Percentiles rank a stretch among this genome's conserved stretches.
Conservation (phyloP, 495 filamentous ascomycete genomes). For the Trichoderma asperelloides region DNA sequence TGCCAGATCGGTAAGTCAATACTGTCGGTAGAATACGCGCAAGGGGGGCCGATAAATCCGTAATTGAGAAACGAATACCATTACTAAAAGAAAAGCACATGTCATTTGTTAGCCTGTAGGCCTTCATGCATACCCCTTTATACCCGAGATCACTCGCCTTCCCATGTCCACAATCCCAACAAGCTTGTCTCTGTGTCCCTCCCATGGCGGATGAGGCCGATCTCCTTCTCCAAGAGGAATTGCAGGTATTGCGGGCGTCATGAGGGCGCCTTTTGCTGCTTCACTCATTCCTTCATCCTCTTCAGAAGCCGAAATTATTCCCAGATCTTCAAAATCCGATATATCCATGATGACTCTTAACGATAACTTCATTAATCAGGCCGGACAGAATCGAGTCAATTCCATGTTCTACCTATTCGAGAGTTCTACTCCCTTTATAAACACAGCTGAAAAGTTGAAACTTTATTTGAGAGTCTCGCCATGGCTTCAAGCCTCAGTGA, state of each 20-base stretch:
- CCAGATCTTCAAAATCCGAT: conserved; percentile 2
- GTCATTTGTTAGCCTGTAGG: not conserved
- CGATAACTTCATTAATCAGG: not conserved
- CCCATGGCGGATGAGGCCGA: not conserved
- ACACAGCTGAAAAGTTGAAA: not conserved
- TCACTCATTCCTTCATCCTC: not conserved
- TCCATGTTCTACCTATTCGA: not conserved
- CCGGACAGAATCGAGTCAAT: not conserved
- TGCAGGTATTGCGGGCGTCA: not conserved
- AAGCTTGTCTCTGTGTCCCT: conserved; percentile 6
- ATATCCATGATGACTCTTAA: not conserved
- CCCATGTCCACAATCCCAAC: conserved; percentile 9
- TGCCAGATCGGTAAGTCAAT: conserved; percentile 43
- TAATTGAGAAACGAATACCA: conserved; percentile 60
- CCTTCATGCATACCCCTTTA: no score
- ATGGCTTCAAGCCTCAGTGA: conserved; percentile 1
- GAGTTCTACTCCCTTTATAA: not conserved
- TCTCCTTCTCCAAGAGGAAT: not conserved
- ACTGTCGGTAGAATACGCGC: conserved; percentile 51
- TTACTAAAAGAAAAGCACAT: conserved; percentile 34
- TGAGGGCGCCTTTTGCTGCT: not conserved
- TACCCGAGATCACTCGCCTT: not conserved
- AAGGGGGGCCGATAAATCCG: conserved; percentile 43
- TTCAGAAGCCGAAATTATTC: not conserved
- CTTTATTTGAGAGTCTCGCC: not conserved